These are phyloP conservation scores for Salix arbutifolia DNA, from an alignment of 345 rosid species.

Conservation along the genomic window DNA sequence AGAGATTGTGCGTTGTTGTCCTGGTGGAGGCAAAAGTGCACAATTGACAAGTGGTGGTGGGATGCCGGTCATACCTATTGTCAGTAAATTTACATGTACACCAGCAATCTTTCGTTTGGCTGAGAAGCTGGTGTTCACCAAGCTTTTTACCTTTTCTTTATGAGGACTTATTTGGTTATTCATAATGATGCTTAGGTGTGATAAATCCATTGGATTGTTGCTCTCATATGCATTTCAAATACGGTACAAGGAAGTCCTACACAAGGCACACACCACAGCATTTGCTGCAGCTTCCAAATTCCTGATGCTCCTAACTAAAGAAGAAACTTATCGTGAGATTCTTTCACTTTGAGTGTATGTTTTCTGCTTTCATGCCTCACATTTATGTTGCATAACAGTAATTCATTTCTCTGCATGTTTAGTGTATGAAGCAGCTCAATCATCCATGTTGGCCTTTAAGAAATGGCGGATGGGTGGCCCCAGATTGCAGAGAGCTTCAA, in stretches of 20 bases:
- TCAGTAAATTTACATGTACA: neutral
- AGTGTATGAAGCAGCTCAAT: constrained; percentile 84
- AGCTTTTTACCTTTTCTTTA: neutral
- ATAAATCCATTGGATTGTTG: constrained; percentile 64
- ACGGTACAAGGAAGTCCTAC: constrained; percentile 67
- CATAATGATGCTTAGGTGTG: constrained; percentile 30
- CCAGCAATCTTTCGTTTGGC: neutral
- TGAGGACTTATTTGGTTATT: neutral
- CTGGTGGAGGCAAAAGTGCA: neutral
- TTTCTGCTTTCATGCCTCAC: neutral
- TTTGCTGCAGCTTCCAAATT: constrained; percentile 56
- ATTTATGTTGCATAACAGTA: neutral
- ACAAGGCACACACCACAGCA: constrained; percentile 73
- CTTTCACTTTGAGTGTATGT: constrained; percentile 7
- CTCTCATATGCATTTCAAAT: constrained; percentile 65
- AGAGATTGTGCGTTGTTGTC: neutral
- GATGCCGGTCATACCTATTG: neutral
- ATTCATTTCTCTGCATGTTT: neutral
- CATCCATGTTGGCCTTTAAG: constrained; percentile 66
- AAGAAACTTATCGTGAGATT: constrained; percentile 61
- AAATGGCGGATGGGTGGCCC: constrained; percentile 88
- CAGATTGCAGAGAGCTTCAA: constrained; percentile 75
- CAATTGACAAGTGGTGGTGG: neutral
- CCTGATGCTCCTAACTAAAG: constrained; percentile 52
- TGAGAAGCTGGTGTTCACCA: neutral